Evolutionary conservation across 495 filamentous ascomycete genomes (phyloP).

Genomic region (Xylaria castorea): DNA sequence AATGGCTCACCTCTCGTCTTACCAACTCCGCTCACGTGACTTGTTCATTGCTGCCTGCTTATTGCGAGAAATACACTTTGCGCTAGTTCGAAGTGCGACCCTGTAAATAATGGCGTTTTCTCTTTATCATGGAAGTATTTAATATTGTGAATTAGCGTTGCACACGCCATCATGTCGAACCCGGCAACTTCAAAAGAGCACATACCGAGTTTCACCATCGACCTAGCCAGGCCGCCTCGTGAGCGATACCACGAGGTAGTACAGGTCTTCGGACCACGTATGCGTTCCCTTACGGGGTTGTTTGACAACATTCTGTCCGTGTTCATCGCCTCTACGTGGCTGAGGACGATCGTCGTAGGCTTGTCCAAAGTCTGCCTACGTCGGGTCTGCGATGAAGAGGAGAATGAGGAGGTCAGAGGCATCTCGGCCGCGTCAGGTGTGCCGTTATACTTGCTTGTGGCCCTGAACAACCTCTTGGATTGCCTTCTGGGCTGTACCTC

Average conservation of each 20-base stretch:
- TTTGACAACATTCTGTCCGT: constrained; percentile 53
- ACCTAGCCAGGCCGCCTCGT: constrained; percentile 63
- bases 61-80: not conserved
- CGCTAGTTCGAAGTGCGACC: not conserved
- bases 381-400: constrained; percentile 59
- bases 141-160: not conserved
- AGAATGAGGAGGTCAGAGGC: constrained; percentile 66
- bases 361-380: constrained; percentile 49
- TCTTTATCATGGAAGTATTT: not conserved
- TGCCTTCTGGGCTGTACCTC: constrained; percentile 71
- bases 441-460: constrained; percentile 64
- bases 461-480: constrained; percentile 68
- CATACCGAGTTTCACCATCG: constrained; percentile 58
- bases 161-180: constrained; percentile 15
- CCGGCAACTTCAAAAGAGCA: not conserved
- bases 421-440: constrained; percentile 61
- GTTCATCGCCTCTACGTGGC: constrained; percentile 26
- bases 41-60: not conserved
- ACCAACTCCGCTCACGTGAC: not conserved
- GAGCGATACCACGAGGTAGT: constrained; percentile 62
- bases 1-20: not conserved
- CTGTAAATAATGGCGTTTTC: not conserved
- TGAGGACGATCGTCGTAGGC: not conserved
- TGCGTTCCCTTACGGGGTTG: constrained; percentile 50
- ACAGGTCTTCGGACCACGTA: constrained; percentile 48